Percentiles rank a stretch among this genome's conserved stretches.
Conservation (phyloP, 2,329 filamentous ascomycete genomes). For the Ophidiomyces ophidiicola region DNA sequence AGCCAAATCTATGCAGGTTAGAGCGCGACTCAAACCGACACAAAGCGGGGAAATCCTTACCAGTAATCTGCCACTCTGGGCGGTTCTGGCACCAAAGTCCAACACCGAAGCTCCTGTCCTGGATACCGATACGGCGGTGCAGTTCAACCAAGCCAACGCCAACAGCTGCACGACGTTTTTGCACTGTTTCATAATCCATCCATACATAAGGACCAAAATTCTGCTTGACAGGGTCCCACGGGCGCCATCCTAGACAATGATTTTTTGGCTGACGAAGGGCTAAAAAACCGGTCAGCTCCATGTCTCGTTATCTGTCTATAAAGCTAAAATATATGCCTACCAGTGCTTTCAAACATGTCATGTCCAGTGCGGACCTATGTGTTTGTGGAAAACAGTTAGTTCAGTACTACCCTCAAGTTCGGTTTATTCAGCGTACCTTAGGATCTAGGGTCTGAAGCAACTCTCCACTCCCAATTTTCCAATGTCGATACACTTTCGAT, state of each 20-base stretch:
- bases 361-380: slow-evolving; percentile 56
- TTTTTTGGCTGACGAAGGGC: slow-evolving; percentile 52
- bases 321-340: slow-evolving; percentile 20
- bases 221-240: slow-evolving; percentile 64
- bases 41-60: slow-evolving; percentile 32
- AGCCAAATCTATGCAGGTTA: slow-evolving; percentile 53
- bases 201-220: slow-evolving; percentile 67
- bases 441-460: slow-evolving; percentile 63
- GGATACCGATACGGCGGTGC: slow-evolving; percentile 59
- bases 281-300: slow-evolving; percentile 9
- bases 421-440: slow-evolving; percentile 32
- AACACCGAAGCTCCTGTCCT: slow-evolving; percentile 56
- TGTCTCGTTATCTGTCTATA: slow-evolving; percentile 8
- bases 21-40: not conserved
- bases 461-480: slow-evolving; percentile 55
- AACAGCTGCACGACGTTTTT: slow-evolving; percentile 66
- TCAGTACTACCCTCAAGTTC: not conserved
- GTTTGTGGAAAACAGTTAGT: too few species aligned
- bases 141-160: slow-evolving; percentile 76
- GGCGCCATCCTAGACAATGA: slow-evolving; percentile 66
- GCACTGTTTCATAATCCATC: slow-evolving; percentile 71
- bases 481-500: slow-evolving; percentile 70
- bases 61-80: slow-evolving; percentile 76
- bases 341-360: slow-evolving; percentile 63
- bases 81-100: slow-evolving; percentile 81